Conservation (phyloP, 106 monocot genomes). For the Dactylorhiza incarnata region DNA sequence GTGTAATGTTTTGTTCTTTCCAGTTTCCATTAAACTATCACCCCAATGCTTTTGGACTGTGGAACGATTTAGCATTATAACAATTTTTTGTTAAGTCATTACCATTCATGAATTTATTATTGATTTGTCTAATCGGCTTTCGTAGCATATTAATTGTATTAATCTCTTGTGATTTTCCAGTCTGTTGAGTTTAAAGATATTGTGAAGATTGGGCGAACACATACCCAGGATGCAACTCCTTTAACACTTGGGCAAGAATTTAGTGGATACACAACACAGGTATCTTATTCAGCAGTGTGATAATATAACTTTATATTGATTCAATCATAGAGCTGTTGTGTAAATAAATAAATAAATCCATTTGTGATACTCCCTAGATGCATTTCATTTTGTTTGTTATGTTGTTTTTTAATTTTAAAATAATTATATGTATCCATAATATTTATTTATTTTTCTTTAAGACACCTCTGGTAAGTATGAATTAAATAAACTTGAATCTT, state of each 20-base stretch:
- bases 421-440: too few relatives aligned
- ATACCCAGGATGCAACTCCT: constrained; percentile 97
- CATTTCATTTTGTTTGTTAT: too few relatives aligned
- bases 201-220: constrained; percentile 94
- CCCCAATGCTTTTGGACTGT: neutral
- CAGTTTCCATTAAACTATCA: neutral
- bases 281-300: constrained; percentile 10
- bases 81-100: neutral
- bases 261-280: constrained; percentile 95
- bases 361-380: too few relatives aligned
- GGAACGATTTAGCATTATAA: neutral
- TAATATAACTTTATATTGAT: neutral
- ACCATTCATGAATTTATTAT: neutral
- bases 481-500: too few relatives aligned
- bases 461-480: too few relatives aligned
- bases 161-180: constrained; percentile 21
- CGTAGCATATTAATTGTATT: neutral
- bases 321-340: too few relatives aligned
- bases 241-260: constrained; percentile 98
- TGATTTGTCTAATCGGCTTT: neutral
- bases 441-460: too few relatives aligned
- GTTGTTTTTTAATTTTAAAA: too few relatives aligned
- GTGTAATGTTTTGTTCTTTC: neutral
- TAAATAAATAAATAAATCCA: too few relatives aligned
- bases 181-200: constrained; percentile 93